A percentile compares a stretch with the other conserved stretches of the same genome.
These are phyloP conservation scores for Centaurea solstitialis DNA, from an alignment of 129 eudicot genomes.

Conservation along the genomic window DNA sequence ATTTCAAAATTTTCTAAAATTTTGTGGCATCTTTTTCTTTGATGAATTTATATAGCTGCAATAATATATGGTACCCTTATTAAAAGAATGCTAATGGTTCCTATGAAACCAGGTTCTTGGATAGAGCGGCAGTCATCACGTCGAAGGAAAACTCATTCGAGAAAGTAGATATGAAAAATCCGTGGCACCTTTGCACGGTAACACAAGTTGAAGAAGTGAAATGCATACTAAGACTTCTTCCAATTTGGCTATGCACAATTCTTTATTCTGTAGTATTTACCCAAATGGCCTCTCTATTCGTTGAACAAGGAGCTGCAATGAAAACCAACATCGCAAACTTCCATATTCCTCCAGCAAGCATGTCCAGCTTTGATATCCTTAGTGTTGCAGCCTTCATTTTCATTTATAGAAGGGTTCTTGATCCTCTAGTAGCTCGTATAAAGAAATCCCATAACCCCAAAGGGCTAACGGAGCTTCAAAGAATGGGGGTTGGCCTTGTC, in stretches of 20 bases:
- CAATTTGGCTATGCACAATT: conserved; percentile 93
- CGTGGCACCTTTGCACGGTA: conserved; percentile 70
- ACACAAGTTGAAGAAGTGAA: conserved; percentile 96
- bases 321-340: conserved; percentile 49
- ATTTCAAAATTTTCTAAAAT: too few relatives aligned
- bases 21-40: neutral
- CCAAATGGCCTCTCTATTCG: conserved; percentile 86
- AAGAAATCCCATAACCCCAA: conserved; percentile 35
- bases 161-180: conserved; percentile 10
- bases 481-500: conserved; percentile 88
- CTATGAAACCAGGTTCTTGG: conserved; percentile 59
- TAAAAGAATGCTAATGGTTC: neutral
- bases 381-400: conserved; percentile 75
- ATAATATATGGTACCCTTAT: neutral
- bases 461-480: conserved; percentile 80
- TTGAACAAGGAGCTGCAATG: conserved; percentile 96
- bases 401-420: conserved; percentile 61
- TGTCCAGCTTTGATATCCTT: conserved; percentile 79
- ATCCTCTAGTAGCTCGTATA: conserved; percentile 51
- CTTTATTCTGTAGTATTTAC: conserved; percentile 83
- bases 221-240: conserved; percentile 89
- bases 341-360: conserved; percentile 92
- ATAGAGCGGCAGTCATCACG: conserved; percentile 67
- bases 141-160: conserved; percentile 35
- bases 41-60: neutral